Evolutionary conservation across 83 land plant genomes (phyloP), one percentile per base, ranked within the genome.

Genomic region (Picea mariana): DNA sequence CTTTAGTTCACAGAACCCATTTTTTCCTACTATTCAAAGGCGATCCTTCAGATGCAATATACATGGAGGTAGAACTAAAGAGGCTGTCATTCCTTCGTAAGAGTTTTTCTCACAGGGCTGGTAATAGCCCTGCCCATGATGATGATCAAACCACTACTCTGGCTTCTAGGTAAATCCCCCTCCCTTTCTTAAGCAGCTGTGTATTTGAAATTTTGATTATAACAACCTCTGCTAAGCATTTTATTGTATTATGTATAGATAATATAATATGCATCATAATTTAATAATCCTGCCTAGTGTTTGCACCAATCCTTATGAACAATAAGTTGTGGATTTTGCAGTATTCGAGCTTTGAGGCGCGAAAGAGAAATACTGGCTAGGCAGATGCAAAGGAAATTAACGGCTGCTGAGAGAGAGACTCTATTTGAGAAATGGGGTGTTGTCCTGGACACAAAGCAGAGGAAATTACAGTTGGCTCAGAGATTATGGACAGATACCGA

Each of bases 31-130:
- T 97, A 23, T 95, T 97, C 76, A 91, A 83, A 52, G 99, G 99
- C 62, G 99, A 95, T 75, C 93, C 92, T 59, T 87, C 95, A 2
- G 98, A 97, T 82, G 87, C 89, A 58, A 97, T 97, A 9, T 97
- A 97, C 78, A 88, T 97, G 93, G 99, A 97, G 79, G 99, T 97
- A 23, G 99, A 97, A 82, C 87, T 92, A 5, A 87, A 95, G 76
- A 90, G 99, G 73, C 81, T 97, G 23, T 86, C 90, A 71, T 97
- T 92, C 88, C 83, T 97, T 83, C 91, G 87, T 83, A 92, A 84
- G 81, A 85, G 80, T 69, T 91, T 87, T 38, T 79, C 83, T 21
- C 27, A 69, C 11, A 85, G 75, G 77, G 82, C 71, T 49, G 34
- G 68, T 66, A 81, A 83, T 58, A 73, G 66, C 55, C 17, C 71